Conservation (phyloP, 2,329 filamentous ascomycete genomes). For the Leptographium procerum region DNA sequence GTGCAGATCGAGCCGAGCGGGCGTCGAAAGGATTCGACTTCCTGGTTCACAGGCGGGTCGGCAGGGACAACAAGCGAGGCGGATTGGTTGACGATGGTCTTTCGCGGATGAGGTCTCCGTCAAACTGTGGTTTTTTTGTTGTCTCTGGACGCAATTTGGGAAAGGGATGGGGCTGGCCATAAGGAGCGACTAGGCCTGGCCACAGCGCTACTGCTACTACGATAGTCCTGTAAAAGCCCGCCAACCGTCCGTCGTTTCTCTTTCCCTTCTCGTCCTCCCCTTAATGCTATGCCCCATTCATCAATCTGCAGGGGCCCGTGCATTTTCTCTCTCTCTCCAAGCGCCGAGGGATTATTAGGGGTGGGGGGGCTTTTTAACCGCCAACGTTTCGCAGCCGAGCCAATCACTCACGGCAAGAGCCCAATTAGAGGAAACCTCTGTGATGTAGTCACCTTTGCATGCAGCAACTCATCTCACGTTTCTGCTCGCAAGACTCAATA, state of each 20-base stretch:
- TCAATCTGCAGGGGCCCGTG: neutral
- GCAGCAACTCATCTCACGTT: neutral
- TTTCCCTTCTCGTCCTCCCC: too few species aligned
- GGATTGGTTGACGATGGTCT: neutral
- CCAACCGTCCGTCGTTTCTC: neutral
- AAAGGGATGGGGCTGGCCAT: neutral
- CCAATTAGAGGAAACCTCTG: neutral
- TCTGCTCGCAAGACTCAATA: neutral
- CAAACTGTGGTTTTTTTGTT: neutral
- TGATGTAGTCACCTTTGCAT: neutral
- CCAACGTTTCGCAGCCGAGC: neutral
- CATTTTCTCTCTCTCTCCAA: neutral
- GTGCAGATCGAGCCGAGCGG: neutral
- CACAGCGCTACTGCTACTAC: neutral
- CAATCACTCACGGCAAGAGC: neutral
- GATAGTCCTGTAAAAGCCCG: neutral
- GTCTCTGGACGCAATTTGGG: neutral
- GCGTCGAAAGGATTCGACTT: too few species aligned
- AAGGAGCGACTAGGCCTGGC: neutral
- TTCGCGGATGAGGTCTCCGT: neutral
- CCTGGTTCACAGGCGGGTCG: too few species aligned
- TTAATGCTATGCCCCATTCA: neutral
- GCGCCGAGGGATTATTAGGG: neutral
- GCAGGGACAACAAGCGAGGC: too few species aligned
- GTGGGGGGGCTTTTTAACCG: neutral